A percentile compares a stretch with the other conserved stretches of the same genome.
Conservation (phyloP, 768 basidiomycete species). For the Clitopilus passeckerianus region DNA sequence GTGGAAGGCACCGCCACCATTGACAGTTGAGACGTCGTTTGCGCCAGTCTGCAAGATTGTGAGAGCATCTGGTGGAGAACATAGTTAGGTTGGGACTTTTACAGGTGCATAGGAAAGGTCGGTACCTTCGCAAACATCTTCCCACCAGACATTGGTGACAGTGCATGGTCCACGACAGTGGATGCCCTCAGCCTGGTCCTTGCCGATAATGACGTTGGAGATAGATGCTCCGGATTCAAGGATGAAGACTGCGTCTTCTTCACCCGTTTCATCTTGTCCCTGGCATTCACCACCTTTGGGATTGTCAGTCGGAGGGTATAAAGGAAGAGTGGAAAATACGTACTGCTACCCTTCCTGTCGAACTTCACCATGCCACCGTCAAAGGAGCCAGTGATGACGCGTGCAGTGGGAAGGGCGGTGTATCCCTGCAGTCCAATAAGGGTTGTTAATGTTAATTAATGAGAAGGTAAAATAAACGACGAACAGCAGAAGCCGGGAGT, state of each 20-base stretch:
- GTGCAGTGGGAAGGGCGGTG: slow-evolving; percentile 20
- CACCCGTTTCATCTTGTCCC: slow-evolving; percentile 20
- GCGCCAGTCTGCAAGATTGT: slow-evolving; percentile 24
- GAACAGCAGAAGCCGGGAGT: slow-evolving; percentile 20
- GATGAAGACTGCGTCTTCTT: slow-evolving; percentile 23
- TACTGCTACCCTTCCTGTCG: slow-evolving; percentile 23
- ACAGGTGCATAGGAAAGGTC: background rate
- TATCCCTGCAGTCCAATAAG: slow-evolving; percentile 14
- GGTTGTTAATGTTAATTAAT: background rate
- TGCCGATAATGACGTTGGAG: slow-evolving; percentile 23
- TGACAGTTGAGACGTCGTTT: slow-evolving; percentile 20
- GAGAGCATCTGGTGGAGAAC: slow-evolving; percentile 12
- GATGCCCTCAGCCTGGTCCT: slow-evolving; percentile 23
- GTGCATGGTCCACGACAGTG: slow-evolving; percentile 23
- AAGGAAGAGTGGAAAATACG: background rate
- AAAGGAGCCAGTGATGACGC: slow-evolving; percentile 22
- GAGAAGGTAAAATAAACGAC: slow-evolving; percentile 2
- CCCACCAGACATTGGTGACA: slow-evolving; percentile 25
- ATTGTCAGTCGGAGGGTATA: background rate
- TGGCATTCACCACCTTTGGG: slow-evolving; percentile 18
- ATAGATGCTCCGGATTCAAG: slow-evolving; percentile 21
- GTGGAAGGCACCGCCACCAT: slow-evolving; percentile 20
- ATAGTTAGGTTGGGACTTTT: background rate
- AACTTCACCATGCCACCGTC: slow-evolving; percentile 22
- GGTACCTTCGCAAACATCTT: slow-evolving; percentile 24